Conservation (phyloP, 805 yeast genomes). For the Barnettozyma sucrosica region DNA sequence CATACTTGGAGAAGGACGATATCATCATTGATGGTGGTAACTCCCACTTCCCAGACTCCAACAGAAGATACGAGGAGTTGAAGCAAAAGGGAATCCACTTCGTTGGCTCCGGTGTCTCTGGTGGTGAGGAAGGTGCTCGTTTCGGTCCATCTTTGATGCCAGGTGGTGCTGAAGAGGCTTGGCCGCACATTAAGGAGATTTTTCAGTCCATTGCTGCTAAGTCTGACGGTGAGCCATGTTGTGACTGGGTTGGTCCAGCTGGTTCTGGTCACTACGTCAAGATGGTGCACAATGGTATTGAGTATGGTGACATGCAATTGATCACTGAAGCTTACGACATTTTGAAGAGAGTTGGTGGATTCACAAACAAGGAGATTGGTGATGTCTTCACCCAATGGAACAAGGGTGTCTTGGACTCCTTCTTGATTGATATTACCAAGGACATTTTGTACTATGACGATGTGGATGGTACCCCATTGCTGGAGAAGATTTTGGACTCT, state of each 20-base stretch:
- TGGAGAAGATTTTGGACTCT: slow-evolving; percentile 92
- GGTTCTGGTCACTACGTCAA: slow-evolving; percentile 99
- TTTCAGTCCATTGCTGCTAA: slow-evolving; percentile 96
- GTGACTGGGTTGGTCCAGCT: slow-evolving; percentile 99
- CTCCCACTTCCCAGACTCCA: slow-evolving; percentile 98
- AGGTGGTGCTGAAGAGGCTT: slow-evolving; percentile 96
- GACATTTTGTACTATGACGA: slow-evolving; percentile 89
- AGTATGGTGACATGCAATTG: slow-evolving; percentile 99
- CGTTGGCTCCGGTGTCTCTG: slow-evolving; percentile 99
- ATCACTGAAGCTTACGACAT: slow-evolving; percentile 97
- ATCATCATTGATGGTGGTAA: slow-evolving; percentile 99
- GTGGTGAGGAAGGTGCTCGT: slow-evolving; percentile 99
- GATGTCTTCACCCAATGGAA: slow-evolving; percentile 92
- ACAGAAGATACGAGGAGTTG: slow-evolving; percentile 92
- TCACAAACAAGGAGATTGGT: slow-evolving; percentile 87
- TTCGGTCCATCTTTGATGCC: slow-evolving; percentile 99
- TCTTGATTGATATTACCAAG: slow-evolving; percentile 94
- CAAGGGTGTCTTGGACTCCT: slow-evolving; percentile 95
- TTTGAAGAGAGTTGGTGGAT: slow-evolving; percentile 89
- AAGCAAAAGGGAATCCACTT: slow-evolving; percentile 81
- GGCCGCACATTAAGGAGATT: slow-evolving; percentile 97
- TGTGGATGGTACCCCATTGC: slow-evolving; percentile 84
- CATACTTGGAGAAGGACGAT: slow-evolving; percentile 92
- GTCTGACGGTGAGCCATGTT: slow-evolving; percentile 97
- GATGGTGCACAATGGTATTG: slow-evolving; percentile 99